Base-by-base conservation (phyloP, 768 basidiomycete genomes). In the Pholiota microspora region DNA sequence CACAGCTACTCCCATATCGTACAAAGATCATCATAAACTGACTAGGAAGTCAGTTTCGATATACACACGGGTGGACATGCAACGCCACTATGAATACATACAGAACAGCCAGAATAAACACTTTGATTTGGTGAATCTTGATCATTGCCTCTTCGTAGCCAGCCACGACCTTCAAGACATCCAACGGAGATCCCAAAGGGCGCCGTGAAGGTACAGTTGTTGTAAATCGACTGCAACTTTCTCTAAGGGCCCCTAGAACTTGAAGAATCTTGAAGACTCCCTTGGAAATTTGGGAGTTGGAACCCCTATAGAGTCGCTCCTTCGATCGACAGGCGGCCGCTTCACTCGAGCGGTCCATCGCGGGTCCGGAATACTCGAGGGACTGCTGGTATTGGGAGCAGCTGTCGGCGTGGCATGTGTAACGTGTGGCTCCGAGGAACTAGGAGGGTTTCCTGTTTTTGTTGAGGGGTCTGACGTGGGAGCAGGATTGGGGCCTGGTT, bases 261-360 rank as follows among this genome's bases (percentile, higher is more conserved):
- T 58, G 65, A 73, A 73, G 38, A 66, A 60, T 35, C 71, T 60
- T 47, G 69, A 71, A 13, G 42, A 36, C 13, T 34, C 47, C 45
- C 57, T 42, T 27, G 58, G 64, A 36, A 50, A 40, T 52, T 51
- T 44, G 47, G 52, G 2, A 54, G 52, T 25, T 54, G 52, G 57
- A 40, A 28, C 48, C n/a, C 42, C 51, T n/a, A n/a, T n/a, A 32
- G 54, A 25, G 45, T 45, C 40, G 27, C 36, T 53, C 15, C 57
- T 54, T 44, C 62, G 57, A 16, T 52, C 40, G 12, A 62, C 60
- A 31, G 55, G 63, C 9, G 69, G 70, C 44, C 70, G 62, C 53
- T 68, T 69, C 13, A 73, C 73, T 25, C 73, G 65, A 25, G 67
- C 70, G 18, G 63, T 69, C 21, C 56, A 65, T 38, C 71, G 65